Percentiles rank a stretch among this genome's conserved stretches.
These are phyloP conservation scores for Baorangia bicolor DNA, from an alignment of 768 basidiomycete genomes.

Conservation along the genomic window DNA sequence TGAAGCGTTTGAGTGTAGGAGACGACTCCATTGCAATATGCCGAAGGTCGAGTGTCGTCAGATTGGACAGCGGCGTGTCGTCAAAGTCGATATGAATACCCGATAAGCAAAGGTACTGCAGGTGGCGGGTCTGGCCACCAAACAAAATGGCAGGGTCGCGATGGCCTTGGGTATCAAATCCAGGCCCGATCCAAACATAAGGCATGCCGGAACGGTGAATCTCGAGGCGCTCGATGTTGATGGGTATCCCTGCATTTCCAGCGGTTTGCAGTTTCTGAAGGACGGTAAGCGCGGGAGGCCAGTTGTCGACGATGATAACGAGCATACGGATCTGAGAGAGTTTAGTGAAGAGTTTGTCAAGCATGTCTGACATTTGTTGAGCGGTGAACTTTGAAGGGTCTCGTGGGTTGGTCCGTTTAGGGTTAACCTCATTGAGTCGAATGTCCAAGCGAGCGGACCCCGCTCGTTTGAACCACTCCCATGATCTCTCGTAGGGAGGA, in stretches of 20 bases:
- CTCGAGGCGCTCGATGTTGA: conserved; percentile 61
- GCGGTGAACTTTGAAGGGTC: conserved; percentile 38
- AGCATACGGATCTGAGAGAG: conserved; percentile 59
- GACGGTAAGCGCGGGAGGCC: conserved; percentile 52
- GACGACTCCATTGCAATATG: conserved; percentile 53
- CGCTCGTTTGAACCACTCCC: conserved; percentile 58
- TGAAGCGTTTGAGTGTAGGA: conserved; percentile 51
- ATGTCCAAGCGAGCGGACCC: conserved; percentile 56
- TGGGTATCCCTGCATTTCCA: conserved; percentile 33
- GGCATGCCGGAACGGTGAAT: conserved; percentile 56
- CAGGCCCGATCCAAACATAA: conserved; percentile 45
- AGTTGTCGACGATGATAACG: conserved; percentile 54
- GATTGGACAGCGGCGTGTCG: conserved; percentile 44
- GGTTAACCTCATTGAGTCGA: conserved; percentile 50
- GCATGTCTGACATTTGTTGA: conserved; percentile 44
- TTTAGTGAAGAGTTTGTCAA: conserved; percentile 51
- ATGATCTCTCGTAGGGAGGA: conserved; percentile 49
- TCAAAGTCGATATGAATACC: conserved; percentile 65
- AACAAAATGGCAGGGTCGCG: conserved; percentile 47
- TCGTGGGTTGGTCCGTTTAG: conserved; percentile 23
- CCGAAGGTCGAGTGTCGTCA: conserved; percentile 65
- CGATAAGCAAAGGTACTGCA: conserved; percentile 53
- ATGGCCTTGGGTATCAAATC: conserved; percentile 37
- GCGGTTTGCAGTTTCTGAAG: conserved; percentile 47
- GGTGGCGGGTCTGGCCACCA: conserved; percentile 42